Conservation (phyloP, 495 filamentous ascomycete genomes). For the Lasiosphaeria ovina region DNA sequence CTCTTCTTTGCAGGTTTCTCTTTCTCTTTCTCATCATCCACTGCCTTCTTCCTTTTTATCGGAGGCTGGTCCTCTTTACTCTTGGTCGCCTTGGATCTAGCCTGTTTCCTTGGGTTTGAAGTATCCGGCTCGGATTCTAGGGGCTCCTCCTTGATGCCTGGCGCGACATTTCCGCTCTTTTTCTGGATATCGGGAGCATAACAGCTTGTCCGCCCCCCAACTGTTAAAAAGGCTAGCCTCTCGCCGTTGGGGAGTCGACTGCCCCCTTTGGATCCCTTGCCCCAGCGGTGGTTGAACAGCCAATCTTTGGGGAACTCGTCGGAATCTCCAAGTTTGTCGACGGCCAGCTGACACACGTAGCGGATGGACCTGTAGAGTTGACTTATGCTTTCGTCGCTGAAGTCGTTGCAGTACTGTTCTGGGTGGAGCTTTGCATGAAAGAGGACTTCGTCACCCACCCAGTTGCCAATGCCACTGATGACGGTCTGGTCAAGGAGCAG, state of each 20-base stretch:
- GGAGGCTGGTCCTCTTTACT: conserved; percentile 14
- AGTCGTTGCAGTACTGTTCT: conserved; percentile 84
- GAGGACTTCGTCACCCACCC: conserved; percentile 92
- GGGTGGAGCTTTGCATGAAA: conserved; percentile 87
- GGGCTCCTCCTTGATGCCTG: conserved; percentile 37
- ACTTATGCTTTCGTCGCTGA: conserved; percentile 68
- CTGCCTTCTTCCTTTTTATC: conserved; percentile 16
- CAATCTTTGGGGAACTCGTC: conserved; percentile 83
- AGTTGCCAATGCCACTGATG: conserved; percentile 92
- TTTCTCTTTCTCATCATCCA: conserved; percentile 11
- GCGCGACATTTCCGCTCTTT: conserved; percentile 51
- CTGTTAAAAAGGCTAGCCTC: conserved; percentile 77
- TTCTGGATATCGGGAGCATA: conserved; percentile 83
- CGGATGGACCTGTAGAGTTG: conserved; percentile 70
- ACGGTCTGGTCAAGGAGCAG: conserved; percentile 84
- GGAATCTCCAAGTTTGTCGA: conserved; percentile 76
- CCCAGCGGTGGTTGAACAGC: conserved; percentile 90
- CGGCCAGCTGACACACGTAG: conserved; percentile 74
- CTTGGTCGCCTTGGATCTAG: conserved; percentile 25
- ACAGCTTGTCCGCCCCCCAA: conserved; percentile 85
- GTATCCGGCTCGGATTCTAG: conserved; percentile 25
- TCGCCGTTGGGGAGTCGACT: conserved; percentile 74
- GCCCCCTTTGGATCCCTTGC: conserved; percentile 79
- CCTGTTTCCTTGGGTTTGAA: conserved; percentile 26
- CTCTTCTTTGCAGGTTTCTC: conserved; percentile 30